Evolutionary conservation across 192 early-diverging fungal genomes (phyloP).

Genomic region (Cladochytrium replicatum): DNA sequence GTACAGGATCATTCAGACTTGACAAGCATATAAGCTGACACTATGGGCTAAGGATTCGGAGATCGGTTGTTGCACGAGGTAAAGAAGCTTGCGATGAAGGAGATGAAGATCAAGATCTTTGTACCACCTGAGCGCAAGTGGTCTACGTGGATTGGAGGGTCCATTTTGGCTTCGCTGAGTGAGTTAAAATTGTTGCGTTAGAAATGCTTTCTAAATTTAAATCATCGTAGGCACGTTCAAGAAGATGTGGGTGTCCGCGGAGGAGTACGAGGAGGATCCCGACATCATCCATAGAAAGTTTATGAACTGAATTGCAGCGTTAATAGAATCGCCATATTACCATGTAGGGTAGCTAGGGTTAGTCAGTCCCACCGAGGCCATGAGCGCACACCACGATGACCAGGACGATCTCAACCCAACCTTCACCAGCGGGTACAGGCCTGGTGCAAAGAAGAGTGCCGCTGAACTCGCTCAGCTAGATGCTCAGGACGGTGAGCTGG

Average conservation of each 20-base stretch:
- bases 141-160: slow-evolving; percentile 96
- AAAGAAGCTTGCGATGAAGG: slow-evolving; percentile 79
- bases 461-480: slow-evolving; percentile 78
- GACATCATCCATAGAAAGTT: slow-evolving; percentile 80
- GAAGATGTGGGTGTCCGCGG: slow-evolving; percentile 98
- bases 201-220: slow-evolving; percentile 1
- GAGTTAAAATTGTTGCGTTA: slow-evolving; percentile 10
- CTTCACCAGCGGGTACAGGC: slow-evolving; percentile 78
- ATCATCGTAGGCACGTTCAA: slow-evolving; percentile 84
- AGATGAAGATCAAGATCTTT: slow-evolving; percentile 95
- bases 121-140: slow-evolving; percentile 97
- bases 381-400: no score
- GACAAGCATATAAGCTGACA: no score
- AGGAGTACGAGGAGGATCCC: slow-evolving; percentile 92
- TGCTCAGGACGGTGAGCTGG: slow-evolving; percentile 71
- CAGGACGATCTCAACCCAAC: slow-evolving; percentile 69
- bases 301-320: no score
- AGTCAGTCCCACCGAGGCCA: no score
- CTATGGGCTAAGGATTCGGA: slow-evolving; percentile 68
- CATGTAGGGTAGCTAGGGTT: no score
- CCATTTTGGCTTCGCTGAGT: slow-evolving; percentile 87
- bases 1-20: no score
- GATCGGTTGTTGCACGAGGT: slow-evolving; percentile 86
- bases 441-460: slow-evolving; percentile 83
- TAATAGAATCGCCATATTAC: no score